Evolutionary conservation across 441 rosid genomes (phyloP), one percentile per base, ranked within the genome.

Genomic region (Brassica balearica): DNA sequence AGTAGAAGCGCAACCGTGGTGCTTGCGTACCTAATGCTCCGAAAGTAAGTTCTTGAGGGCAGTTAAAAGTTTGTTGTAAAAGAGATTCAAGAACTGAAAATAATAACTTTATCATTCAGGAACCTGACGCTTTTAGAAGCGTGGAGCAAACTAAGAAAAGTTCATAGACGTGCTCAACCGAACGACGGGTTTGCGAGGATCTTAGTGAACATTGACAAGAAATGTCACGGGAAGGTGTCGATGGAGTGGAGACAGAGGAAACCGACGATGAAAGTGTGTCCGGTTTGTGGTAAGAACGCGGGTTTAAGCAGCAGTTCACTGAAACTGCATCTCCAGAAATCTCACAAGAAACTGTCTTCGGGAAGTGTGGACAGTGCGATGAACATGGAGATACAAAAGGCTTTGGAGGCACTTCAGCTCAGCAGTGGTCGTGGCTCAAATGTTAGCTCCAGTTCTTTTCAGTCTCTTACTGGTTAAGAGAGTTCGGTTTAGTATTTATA

Each of bases 341-440:
- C 91, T 41, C 99, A 96, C 83, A 92, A 85, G 85, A 89, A 86
- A 81, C 80, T 92, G 38, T 94, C 98, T 23, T 92, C 98, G 6
- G 97, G 98, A 68, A 94, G 99, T 29, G 99, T 96, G 15, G 97
- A 94, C 83, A 94, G 97, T 77, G 99, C 99, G 65, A 96, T 96
- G 97, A 92, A 85, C 19, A 89, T 92, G 97, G 99, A 94, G 77
- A 96, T 94, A 79, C 92, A 94, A 63, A 96, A 94, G 82, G 97
- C 95, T 68, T 77, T 96, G 77, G 92, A 89, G 8, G 97, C 97
- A 14, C 91, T 96, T 17, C 84, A 88, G 76, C 84, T 96, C 65
- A 87, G 88, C 77, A 81, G 92, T 56, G 85, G 92, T 27, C 94
- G 92, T 25, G 88, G 92, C 48, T 76, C 74, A 36, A 80, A 15